Base-by-base conservation (phyloP, 2,329 filamentous ascomycete genomes). In the Venturia pyrina region DNA sequence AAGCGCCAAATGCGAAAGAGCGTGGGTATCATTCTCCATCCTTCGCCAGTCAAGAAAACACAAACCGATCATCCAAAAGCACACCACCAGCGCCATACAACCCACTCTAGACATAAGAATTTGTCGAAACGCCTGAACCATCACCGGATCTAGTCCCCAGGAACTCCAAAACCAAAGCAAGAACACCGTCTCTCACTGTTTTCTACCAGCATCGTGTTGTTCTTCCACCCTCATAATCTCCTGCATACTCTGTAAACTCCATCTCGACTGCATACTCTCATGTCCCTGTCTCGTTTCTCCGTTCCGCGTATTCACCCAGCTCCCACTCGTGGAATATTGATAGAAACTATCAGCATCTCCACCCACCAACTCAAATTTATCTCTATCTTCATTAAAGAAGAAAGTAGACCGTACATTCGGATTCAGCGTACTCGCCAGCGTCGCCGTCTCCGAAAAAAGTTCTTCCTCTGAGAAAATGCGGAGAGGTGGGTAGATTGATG, bases 401-500 rank as follows among this genome's bases (percentile, higher is more conserved):
- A 59, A 59, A 3, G 32, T 59, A 17, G 15, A n/a, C 17, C 53
- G 19, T 5, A 37, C 17, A 37, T 59, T 59, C 6, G 53, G 53
- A 28, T 59, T 61, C 43, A 66, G 15, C 2, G 65, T 66, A 13
- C 32, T 32, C 10, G 65, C 65, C 41, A 66, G 48, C 32, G 65
- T 62, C 15, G 40, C 28, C 13, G 56, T 37, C 6, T 66, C 61
- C 6, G 65, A 43, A 28, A 66, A 63, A 1, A 66, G 46, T 32
- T 66, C 65, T 28, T 66, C 65, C 37, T 66, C 65, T 11, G 40
- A 41, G 60, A 34, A 66, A 3, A 57, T 34, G n/a, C 65, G 59
- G 7, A 66, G 6, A 2, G 60, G 60, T 44, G 4, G 17, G 37
- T 62, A 62, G 24, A 46, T 28, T 5, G 37, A 46, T 24, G 37